Percentiles rank a stretch among this genome's conserved stretches.
phyloP scores from a whole-genome alignment of 306 rosid genomes.

The Quercus mongolica region DNA sequence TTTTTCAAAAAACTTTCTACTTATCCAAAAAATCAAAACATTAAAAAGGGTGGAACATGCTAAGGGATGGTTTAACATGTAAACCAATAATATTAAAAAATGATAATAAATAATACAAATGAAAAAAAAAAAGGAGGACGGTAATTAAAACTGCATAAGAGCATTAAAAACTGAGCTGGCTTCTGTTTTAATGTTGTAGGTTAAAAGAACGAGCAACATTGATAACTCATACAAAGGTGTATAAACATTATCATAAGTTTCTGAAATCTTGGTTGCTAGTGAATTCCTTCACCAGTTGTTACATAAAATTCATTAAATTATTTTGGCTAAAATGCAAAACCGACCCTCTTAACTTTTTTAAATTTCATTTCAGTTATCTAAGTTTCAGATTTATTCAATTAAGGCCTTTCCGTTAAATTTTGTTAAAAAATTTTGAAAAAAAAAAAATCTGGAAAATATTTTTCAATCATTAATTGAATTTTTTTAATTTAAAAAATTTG shows the following conservation, averaged over 20 bases:
- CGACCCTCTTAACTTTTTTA: too few relatives aligned
- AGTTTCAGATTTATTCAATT: too few relatives aligned
- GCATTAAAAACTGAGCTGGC: not conserved
- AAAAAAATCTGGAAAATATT: too few relatives aligned
- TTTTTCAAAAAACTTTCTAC: too few relatives aligned
- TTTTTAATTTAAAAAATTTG: too few relatives aligned
- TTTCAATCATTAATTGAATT: too few relatives aligned
- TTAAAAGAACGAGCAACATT: not conserved
- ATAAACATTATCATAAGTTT: not conserved
- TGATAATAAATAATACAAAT: not conserved
- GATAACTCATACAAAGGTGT: not conserved
- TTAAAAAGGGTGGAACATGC: not conserved
- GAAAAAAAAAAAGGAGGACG: not conserved
- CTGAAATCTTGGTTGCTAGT: not conserved
- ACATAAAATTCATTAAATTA: not conserved
- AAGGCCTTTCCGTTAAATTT: too few relatives aligned
- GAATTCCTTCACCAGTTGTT: not conserved
- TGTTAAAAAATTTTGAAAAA: too few relatives aligned
- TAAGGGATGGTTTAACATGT: slow-evolving; percentile 13
- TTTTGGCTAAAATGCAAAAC: too few relatives aligned
- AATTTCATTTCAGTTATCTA: too few relatives aligned
- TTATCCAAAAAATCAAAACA: too few relatives aligned
- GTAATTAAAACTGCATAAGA: not conserved
- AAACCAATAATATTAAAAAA: not conserved
- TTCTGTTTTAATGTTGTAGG: not conserved